Evolutionary conservation across 2,329 filamentous ascomycete species (phyloP).

Genomic region (Erysiphe neolycopersici): DNA sequence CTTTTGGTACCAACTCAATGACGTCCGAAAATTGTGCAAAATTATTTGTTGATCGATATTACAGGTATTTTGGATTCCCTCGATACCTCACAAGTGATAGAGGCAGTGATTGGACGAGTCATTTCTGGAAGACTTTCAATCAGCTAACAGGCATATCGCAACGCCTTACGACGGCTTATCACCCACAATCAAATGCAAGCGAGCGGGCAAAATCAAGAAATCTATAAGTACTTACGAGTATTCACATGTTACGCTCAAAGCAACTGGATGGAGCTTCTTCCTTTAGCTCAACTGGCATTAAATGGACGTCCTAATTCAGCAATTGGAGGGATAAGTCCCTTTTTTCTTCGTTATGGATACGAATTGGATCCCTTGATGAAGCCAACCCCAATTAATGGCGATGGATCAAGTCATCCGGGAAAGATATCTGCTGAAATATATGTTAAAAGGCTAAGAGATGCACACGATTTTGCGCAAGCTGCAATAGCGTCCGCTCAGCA

Average conservation of each 20-base stretch:
- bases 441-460: neutral
- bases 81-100: too few relatives aligned
- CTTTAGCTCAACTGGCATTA: constrained; percentile 1
- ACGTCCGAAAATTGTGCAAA: too few relatives aligned
- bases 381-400: neutral
- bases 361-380: neutral
- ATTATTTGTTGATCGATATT: too few relatives aligned
- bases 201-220: constrained; percentile 1
- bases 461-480: neutral
- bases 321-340: neutral
- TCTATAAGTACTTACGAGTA: constrained; percentile 1
- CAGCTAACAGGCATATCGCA: too few relatives aligned
- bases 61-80: too few relatives aligned
- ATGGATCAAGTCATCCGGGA: neutral
- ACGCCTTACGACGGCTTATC: neutral
- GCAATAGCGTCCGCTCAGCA: neutral
- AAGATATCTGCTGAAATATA: neutral
- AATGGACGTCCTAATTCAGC: neutral
- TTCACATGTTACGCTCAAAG: constrained; percentile 2
- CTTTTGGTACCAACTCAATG: too few relatives aligned
- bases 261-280: constrained; percentile 1
- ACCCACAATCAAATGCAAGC: neutral
- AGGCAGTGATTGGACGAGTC: too few relatives aligned
- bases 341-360: neutral
- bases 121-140: too few relatives aligned